Evolutionary conservation across 2,329 filamentous ascomycete genomes (phyloP).

Genomic region (Pseudocercospora musae): DNA sequence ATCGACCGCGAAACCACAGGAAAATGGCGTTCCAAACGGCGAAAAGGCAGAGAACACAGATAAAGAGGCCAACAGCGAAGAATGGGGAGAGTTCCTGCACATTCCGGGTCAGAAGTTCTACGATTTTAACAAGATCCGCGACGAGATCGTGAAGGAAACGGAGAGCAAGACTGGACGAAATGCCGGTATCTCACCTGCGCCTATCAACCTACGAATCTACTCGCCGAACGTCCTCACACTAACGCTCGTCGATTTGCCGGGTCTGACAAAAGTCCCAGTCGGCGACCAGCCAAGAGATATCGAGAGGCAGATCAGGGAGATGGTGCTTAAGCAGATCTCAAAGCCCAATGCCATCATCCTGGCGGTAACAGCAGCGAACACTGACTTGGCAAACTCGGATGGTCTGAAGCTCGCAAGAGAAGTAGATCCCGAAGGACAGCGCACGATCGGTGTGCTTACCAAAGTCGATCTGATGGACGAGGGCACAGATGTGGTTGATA

Average conservation of each 20-base stretch:
- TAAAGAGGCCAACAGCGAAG: constrained; percentile 83
- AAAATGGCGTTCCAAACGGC: constrained; percentile 78
- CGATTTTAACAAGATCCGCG: constrained; percentile 97
- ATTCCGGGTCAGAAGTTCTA: constrained; percentile 95
- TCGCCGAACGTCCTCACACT: constrained; percentile 96
- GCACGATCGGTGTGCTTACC: constrained; percentile 96
- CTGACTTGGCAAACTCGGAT: constrained; percentile 97
- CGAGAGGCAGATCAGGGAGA: constrained; percentile 92
- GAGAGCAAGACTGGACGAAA: constrained; percentile 95
- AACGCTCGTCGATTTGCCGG: constrained; percentile 92
- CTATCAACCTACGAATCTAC: constrained; percentile 97
- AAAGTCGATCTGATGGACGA: constrained; percentile 99
- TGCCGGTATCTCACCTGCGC: constrained; percentile 90
- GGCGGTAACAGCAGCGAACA: constrained; percentile 93
- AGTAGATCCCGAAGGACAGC: constrained; percentile 94
- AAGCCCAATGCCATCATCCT: constrained; percentile 98
- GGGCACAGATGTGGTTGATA: constrained; percentile 96
- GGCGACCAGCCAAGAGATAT: constrained; percentile 96
- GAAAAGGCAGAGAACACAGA: constrained; percentile 58
- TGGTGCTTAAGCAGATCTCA: constrained; percentile 97
- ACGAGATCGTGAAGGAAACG: constrained; percentile 95
- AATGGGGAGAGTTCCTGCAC: constrained; percentile 99
- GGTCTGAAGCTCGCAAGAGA: constrained; percentile 93
- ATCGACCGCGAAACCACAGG: constrained; percentile 53
- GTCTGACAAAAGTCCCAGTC: constrained; percentile 93